phyloP scores from a whole-genome alignment of 2,329 filamentous ascomycete genomes.

The Chaetomiaceae sp. region DNA sequence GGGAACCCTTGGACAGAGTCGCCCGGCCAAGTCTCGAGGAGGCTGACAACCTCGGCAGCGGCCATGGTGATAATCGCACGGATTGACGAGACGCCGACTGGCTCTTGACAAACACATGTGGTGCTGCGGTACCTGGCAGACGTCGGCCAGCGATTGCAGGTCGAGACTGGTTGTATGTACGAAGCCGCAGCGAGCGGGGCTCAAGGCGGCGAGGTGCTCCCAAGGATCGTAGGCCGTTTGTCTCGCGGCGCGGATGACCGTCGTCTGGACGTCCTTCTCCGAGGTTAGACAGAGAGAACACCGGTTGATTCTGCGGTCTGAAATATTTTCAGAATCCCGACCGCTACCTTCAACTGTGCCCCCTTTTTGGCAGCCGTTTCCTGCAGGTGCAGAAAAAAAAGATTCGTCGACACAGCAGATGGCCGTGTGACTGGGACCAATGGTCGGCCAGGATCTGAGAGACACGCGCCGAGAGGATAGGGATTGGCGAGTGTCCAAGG shows the following conservation, averaged over 20 bases:
- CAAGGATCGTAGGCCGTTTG: not conserved
- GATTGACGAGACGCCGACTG: slow-evolving; percentile 39
- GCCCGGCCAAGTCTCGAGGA: slow-evolving; percentile 41
- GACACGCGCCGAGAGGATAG: slow-evolving; percentile 18
- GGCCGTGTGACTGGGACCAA: slow-evolving; percentile 25
- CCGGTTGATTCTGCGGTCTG: not conserved
- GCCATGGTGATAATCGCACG: slow-evolving; percentile 50
- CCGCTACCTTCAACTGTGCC: slow-evolving; percentile 15
- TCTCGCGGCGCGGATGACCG: not conserved
- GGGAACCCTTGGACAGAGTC: slow-evolving; percentile 36
- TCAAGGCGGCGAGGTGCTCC: not conserved
- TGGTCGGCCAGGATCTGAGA: slow-evolving; percentile 22
- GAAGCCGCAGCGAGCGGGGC: not conserved
- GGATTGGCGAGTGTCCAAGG: slow-evolving; percentile 24
- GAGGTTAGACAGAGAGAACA: not conserved
- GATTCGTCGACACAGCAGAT: slow-evolving; percentile 23
- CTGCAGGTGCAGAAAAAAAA: slow-evolving; percentile 15
- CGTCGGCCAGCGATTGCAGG: slow-evolving; percentile 6
- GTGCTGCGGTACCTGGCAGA: slow-evolving; percentile 20
- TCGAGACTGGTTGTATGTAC: slow-evolving; percentile 2
- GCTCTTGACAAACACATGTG: slow-evolving; percentile 48
- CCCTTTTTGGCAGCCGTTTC: slow-evolving; percentile 16
- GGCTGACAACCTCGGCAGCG: slow-evolving; percentile 45
- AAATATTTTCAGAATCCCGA: slow-evolving; percentile 7
- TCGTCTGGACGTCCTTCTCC: too few species aligned